These are phyloP conservation scores for Verticillium albo-atrum DNA, from an alignment of 2,329 filamentous ascomycete species.

Conservation along the genomic window DNA sequence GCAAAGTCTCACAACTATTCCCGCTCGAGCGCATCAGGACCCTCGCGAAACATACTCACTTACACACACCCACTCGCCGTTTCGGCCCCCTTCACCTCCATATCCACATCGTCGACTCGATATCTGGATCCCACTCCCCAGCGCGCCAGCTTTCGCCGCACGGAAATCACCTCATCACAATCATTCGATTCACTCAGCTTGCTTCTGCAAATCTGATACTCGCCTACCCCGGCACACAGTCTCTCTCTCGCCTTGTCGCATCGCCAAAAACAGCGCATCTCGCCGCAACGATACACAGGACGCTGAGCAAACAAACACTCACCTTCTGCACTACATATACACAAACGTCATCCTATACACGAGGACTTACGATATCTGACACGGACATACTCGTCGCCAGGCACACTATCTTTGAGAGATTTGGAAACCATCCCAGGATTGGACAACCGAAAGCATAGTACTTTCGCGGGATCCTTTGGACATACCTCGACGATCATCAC, in stretches of 20 bases:
- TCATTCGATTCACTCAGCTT: not conserved
- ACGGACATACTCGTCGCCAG: not conserved
- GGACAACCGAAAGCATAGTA: not conserved
- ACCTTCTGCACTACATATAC: not conserved
- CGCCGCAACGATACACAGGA: not conserved
- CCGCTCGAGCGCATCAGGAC: not conserved
- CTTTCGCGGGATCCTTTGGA: not conserved
- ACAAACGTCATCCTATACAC: not conserved
- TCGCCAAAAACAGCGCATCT: not conserved
- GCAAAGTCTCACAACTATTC: not conserved
- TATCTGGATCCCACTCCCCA: not conserved
- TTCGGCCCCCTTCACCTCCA: not conserved
- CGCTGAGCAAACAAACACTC: not conserved
- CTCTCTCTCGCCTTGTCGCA: not conserved
- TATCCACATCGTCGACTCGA: not conserved
- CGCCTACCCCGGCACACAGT: not conserved
- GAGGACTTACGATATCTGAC: not conserved
- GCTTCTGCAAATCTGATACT: not conserved
- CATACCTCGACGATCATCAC: not conserved
- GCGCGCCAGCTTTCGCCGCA: not conserved
- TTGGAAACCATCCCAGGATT: not conserved
- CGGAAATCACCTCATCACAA: not conserved
- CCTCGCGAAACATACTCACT: not conserved
- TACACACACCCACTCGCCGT: not conserved
- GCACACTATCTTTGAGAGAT: not conserved